phyloP scores from a whole-genome alignment of 495 filamentous ascomycete genomes.

The Annulohypoxylon stygium region DNA sequence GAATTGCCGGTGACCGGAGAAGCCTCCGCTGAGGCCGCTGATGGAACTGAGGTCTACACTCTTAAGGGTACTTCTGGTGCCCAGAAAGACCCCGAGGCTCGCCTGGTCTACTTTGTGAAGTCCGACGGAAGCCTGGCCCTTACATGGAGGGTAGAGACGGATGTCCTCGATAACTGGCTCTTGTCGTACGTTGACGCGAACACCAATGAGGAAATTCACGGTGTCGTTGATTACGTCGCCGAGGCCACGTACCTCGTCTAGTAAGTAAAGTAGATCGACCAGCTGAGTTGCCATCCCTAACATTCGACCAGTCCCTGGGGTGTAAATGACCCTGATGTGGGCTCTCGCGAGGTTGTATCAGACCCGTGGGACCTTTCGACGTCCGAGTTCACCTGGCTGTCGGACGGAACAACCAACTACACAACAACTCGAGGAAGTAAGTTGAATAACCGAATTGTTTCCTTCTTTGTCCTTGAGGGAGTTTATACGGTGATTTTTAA shows the following conservation, averaged over 20 bases:
- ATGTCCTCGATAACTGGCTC: constrained; percentile 64
- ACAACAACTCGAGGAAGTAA: constrained; percentile 60
- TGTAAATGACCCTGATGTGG: constrained; percentile 62
- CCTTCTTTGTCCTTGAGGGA: not conserved
- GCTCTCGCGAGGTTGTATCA: constrained; percentile 50
- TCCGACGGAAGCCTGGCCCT: constrained; percentile 57
- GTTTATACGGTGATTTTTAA: not conserved
- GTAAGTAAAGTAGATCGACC: constrained; percentile 32
- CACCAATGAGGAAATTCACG: constrained; percentile 56
- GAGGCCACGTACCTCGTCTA: constrained; percentile 63
- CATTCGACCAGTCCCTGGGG: constrained; percentile 54
- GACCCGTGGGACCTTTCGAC: constrained; percentile 56
- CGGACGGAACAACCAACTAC: constrained; percentile 55
- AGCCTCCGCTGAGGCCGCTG: constrained; percentile 52
- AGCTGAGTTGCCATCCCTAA: constrained; percentile 36
- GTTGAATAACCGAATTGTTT: constrained; percentile 6
- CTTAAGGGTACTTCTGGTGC: constrained; percentile 57
- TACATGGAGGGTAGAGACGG: constrained; percentile 65
- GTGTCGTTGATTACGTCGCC: constrained; percentile 61
- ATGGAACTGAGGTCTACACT: constrained; percentile 50
- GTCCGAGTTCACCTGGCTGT: constrained; percentile 61
- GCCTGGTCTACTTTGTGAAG: constrained; percentile 61
- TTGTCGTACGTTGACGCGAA: constrained; percentile 63
- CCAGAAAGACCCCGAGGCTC: constrained; percentile 58
- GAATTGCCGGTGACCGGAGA: constrained; percentile 53